Evolutionary conservation across 352 stramenopile genomes (phyloP).

Genomic region (Phytophthora chlamydospora): DNA sequence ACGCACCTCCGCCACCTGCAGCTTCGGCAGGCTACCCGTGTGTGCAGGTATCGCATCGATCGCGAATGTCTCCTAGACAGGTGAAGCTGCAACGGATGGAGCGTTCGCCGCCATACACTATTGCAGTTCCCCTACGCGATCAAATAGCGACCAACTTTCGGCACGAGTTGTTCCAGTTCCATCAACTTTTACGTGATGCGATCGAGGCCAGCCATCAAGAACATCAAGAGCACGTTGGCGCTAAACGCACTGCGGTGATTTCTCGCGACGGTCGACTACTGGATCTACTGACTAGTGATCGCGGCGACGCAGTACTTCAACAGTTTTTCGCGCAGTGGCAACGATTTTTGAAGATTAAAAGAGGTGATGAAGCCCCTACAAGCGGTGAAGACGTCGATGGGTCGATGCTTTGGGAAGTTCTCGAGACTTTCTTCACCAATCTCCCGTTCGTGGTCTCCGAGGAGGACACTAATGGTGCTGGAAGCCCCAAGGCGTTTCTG

Average conservation of each 20-base stretch:
- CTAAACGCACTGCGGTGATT: slow-evolving; percentile 9
- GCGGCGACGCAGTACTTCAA: slow-evolving; percentile 59
- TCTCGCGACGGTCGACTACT: slow-evolving; percentile 44
- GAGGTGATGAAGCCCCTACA: not conserved
- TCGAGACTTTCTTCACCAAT: slow-evolving; percentile 72
- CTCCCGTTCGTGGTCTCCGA: slow-evolving; percentile 62
- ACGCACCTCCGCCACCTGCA: slow-evolving; percentile 11
- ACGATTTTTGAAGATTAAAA: slow-evolving; percentile 15
- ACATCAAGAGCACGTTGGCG: slow-evolving; percentile 11
- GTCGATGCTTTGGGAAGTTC: slow-evolving; percentile 53
- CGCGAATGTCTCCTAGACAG: slow-evolving; percentile 38
- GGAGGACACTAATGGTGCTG: slow-evolving; percentile 36
- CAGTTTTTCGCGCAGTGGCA: slow-evolving; percentile 71
- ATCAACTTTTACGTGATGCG: slow-evolving; percentile 63
- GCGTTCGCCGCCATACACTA: slow-evolving; percentile 19
- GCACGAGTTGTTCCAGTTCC: slow-evolving; percentile 74
- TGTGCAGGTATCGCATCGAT: slow-evolving; percentile 13
- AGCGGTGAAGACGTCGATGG: slow-evolving; percentile 27
- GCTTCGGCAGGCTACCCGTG: slow-evolving; percentile 27
- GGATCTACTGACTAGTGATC: slow-evolving; percentile 72
- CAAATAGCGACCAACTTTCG: slow-evolving; percentile 50
- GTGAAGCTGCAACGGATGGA: slow-evolving; percentile 47
- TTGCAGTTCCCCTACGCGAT: slow-evolving; percentile 36
- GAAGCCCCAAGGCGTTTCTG: slow-evolving; percentile 48
- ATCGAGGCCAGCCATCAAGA: slow-evolving; percentile 18